Conservation (phyloP, 169 alveolate genomes). For the Miamiensis avidus region DNA sequence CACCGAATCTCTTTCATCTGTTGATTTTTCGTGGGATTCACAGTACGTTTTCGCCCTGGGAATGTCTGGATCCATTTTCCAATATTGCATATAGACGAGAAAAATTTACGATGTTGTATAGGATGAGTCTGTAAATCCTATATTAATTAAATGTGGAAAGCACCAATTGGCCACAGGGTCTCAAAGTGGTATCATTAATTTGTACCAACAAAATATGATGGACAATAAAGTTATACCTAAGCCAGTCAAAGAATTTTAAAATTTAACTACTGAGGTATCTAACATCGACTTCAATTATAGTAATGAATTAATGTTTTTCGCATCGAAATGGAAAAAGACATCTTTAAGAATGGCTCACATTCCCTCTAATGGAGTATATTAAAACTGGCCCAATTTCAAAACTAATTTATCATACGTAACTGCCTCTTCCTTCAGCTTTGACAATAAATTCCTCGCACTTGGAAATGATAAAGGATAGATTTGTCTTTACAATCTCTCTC, state of each 20-base stretch:
- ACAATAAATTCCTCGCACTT: constrained; percentile 54
- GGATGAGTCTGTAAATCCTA: constrained; percentile 65
- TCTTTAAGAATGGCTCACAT: constrained; percentile 82
- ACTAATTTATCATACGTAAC: constrained; percentile 60
- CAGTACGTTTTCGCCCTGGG: constrained; percentile 62
- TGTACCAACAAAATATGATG: constrained; percentile 52
- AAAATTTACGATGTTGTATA: constrained; percentile 58
- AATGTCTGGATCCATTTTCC: constrained; percentile 70
- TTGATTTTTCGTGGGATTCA: constrained; percentile 60
- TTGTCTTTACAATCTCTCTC: constrained; percentile 45
- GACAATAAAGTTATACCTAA: constrained; percentile 38
- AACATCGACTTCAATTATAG: constrained; percentile 68
- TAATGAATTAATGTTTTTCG: constrained; percentile 66
- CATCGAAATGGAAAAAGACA: constrained; percentile 87
- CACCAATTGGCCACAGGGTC: constrained; percentile 74
- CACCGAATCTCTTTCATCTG: constrained; percentile 55
- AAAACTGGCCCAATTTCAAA: constrained; percentile 81
- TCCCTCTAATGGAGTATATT: constrained; percentile 70
- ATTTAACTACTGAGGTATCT: constrained; percentile 84
- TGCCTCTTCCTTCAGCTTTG: constrained; percentile 53
- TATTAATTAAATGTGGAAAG: constrained; percentile 60
- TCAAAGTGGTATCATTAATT: constrained; percentile 69
- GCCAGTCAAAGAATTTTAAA: constrained; percentile 62
- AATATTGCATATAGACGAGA: constrained; percentile 66
- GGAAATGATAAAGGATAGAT: constrained; percentile 81